These are phyloP conservation scores for Fusarium lateritium DNA, from an alignment of 2,329 filamentous ascomycete species.

Conservation along the genomic window DNA sequence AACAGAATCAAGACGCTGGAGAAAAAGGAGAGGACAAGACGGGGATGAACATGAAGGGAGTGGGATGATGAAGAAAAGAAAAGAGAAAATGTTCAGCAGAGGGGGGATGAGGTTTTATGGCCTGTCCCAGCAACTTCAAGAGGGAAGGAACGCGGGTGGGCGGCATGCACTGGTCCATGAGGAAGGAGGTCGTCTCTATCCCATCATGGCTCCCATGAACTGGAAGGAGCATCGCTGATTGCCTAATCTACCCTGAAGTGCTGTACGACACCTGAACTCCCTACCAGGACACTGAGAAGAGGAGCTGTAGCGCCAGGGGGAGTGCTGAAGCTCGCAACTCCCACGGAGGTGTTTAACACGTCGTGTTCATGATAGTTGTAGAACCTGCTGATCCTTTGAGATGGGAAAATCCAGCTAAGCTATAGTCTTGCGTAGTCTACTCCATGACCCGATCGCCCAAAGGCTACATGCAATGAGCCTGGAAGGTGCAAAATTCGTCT, in stretches of 20 bases:
- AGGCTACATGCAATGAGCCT: neutral
- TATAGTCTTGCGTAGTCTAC: neutral
- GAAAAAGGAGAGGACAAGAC: neutral
- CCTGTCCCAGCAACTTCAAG: neutral
- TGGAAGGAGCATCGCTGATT: neutral
- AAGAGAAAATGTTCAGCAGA: neutral
- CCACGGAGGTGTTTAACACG: too few relatives aligned
- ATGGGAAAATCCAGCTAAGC: neutral
- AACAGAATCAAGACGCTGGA: neutral
- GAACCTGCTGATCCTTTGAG: too few relatives aligned
- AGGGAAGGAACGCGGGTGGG: constrained; percentile 7
- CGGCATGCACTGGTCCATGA: neutral
- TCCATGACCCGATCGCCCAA: neutral
- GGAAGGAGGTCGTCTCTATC: constrained; percentile 4
- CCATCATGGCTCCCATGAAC: neutral
- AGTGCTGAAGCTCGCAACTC: too few relatives aligned
- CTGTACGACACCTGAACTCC: too few relatives aligned
- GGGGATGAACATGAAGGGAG: constrained; percentile 3
- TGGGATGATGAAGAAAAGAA: constrained; percentile 6
- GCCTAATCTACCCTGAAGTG: neutral
- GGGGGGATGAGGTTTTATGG: neutral
- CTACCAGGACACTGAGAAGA: too few relatives aligned
- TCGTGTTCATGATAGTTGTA: too few relatives aligned
- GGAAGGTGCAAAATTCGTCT: neutral
- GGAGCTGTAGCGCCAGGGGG: too few relatives aligned